Evolutionary conservation across 306 rosid genomes (phyloP), one percentile per base, ranked within the genome.

Genomic region (Dryas alaskensis): DNA sequence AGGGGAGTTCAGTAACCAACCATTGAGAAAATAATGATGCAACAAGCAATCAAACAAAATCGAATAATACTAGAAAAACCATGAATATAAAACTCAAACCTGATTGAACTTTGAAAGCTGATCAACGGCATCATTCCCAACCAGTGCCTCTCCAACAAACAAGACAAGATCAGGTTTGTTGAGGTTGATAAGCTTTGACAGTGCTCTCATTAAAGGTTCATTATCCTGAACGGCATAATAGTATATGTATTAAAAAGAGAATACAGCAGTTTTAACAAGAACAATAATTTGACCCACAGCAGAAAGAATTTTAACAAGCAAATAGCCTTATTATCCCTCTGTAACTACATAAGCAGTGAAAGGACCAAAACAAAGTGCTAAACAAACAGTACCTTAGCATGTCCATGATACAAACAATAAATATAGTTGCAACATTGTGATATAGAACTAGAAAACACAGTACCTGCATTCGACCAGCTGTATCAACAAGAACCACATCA

Each of bases 401-500:
- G 67, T 5, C 25, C 64, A 59, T 59, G 11, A 70, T 8, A 69
- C 31, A 40, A 70, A 19, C 55, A 80, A 22, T 8, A 45, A 67
- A 19, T 27, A 71, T 6, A 65, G 6, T 7, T 44, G 40, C 50
- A 55, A 53, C 45, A 65, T 9, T 72, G 46, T 0, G 53, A 42
- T 19, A 55, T 8, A 60, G 68, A 53, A 67, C 53, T 46, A 78
- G 12, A 22, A 61, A 72, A 62, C 39, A 68, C 42, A 13, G 27
- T 79, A 95, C 98, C 97, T 95, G 99, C 97, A 95, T 95, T 76
- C 99, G 86, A 59, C 97, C 99, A 87, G 99, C 99, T 14, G 99
- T 95, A 72, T 92, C 99, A 75, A 92, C 99, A 60, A 95, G 96
- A 78, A 95, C 98, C 51, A 95, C 99, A 58, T 94, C 99, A 13